Base-by-base conservation (phyloP, 2,329 filamentous ascomycete genomes). In the Talaromyces sp. region DNA sequence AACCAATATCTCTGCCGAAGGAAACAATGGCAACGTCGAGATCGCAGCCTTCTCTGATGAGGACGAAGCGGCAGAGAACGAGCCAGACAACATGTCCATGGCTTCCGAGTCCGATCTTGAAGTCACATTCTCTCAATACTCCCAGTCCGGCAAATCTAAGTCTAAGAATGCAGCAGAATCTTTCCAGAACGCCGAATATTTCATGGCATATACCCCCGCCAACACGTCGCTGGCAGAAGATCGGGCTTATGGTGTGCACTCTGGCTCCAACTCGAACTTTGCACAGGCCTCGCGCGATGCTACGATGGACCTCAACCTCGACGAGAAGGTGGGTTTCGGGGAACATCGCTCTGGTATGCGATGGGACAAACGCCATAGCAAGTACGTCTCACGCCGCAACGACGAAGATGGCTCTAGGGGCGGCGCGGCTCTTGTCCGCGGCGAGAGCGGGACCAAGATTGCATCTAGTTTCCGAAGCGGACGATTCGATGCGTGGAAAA, bases 291-390 rank as follows among this genome's bases (percentile, higher is more conserved):
- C 96, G n/a, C 86, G 92, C 68, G 86, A 87, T 66, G 91, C 88
- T 2, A 90, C 92, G 44, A 96, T 99, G 91, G 95, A 98, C 75
- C 87, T 99, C 12, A 89, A 86, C 63, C 92, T 92, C 72, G 95
- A 99, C 76, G 95, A 98, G 68, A 86, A 68, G 10, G 90, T 91
- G 72, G 84, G 86, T 1, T 96, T 97, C 74, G 92, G 87, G 64
- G 87, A 91, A 69, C 87, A 92, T 2, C 85, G 88, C 54, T 89
- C 87, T 67, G 82, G 85, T 54, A 89, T 96, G 87, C 89, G 95
- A 67, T 99, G 95, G 95, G 95, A 99, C 80, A 94, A 96, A 81
- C 96, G 96, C 77, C 86, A 87, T 71, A 96, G 91, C 79, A 98
- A 97, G 78, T 99, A 98, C 79, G 94, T 99, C 40, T 83, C 91